These are phyloP conservation scores for Stygiomarasmius scandens DNA, from an alignment of 1,284 basidiomycete species.

Conservation along the genomic window DNA sequence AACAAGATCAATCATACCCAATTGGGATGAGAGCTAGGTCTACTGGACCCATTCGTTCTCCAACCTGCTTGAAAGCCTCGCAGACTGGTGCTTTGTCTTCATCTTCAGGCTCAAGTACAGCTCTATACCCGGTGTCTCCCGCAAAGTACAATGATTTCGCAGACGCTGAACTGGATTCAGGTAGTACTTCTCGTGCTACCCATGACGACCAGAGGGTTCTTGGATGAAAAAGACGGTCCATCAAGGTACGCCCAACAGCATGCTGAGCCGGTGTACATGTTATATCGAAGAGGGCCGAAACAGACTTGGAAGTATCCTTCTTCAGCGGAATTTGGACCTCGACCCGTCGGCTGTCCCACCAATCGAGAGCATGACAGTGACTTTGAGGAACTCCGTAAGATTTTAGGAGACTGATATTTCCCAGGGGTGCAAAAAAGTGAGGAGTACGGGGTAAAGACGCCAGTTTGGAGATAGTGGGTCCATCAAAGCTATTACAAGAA, in stretches of 20 bases:
- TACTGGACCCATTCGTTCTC: slow-evolving; percentile 50
- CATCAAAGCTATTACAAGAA: slow-evolving; percentile 6
- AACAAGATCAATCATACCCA: slow-evolving; percentile 34
- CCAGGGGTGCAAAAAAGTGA: slow-evolving; percentile 13
- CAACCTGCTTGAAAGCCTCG: slow-evolving; percentile 60
- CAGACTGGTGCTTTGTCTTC: slow-evolving; percentile 44
- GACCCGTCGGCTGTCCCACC: slow-evolving; percentile 7
- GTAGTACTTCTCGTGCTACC: slow-evolving; percentile 21
- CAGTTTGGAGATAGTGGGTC: slow-evolving; percentile 5
- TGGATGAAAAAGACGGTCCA: slow-evolving; percentile 17
- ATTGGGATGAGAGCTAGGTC: slow-evolving; percentile 54
- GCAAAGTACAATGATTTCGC: slow-evolving; percentile 49
- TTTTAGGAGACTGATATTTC: neutral
- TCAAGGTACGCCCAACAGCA: slow-evolving; percentile 35
- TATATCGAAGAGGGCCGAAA: slow-evolving; percentile 25
- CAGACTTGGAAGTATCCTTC: neutral
- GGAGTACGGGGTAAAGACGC: neutral
- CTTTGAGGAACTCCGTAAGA: slow-evolving; percentile 4
- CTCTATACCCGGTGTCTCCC: slow-evolving; percentile 57
- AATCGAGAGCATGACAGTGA: slow-evolving; percentile 8
- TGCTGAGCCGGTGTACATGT: slow-evolving; percentile 59
- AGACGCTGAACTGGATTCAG: neutral
- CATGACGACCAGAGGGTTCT: slow-evolving; percentile 25
- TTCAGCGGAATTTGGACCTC: neutral
- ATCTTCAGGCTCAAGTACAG: slow-evolving; percentile 34